Conservation (phyloP, 768 basidiomycete genomes). For the Phlebiopsis gigantea region DNA sequence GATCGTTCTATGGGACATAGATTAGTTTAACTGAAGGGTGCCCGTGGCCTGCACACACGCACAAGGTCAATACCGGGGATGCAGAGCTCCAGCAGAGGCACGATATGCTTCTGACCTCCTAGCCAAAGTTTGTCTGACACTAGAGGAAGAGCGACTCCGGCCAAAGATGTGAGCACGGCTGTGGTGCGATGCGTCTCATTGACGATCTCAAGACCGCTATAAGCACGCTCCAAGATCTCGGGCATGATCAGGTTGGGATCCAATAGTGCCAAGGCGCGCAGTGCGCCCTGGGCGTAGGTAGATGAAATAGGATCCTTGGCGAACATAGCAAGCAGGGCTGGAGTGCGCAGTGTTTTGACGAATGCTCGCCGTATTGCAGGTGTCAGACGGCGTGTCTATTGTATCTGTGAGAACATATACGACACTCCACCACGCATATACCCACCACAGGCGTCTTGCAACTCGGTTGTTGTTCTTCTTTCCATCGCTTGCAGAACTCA, state of each 20-base stretch:
- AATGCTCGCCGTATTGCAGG: constrained; percentile 76
- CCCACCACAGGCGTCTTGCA: constrained; percentile 79
- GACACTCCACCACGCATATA: constrained; percentile 1
- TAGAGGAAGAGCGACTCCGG: constrained; percentile 70
- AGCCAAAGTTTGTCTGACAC: constrained; percentile 76
- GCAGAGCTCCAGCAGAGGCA: constrained; percentile 83
- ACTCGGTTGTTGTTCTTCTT: constrained; percentile 67
- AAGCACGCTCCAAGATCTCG: constrained; percentile 84
- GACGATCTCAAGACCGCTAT: constrained; percentile 85
- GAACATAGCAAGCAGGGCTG: constrained; percentile 88
- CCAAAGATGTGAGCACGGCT: constrained; percentile 80
- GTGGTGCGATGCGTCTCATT: constrained; percentile 96
- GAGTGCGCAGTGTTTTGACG: constrained; percentile 75
- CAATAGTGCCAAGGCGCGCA: constrained; percentile 71
- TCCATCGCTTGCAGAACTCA: constrained; percentile 77
- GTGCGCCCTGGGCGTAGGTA: constrained; percentile 72
- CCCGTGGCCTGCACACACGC: constrained; percentile 19
- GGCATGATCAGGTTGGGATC: constrained; percentile 89
- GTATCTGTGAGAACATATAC: neutral
- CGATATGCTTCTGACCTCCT: constrained; percentile 82
- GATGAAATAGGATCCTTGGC: constrained; percentile 80
- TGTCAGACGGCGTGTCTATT: constrained; percentile 72
- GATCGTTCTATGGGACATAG: constrained; percentile 55
- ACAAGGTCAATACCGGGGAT: constrained; percentile 91
- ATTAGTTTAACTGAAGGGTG: neutral